Percentiles rank a stretch among this genome's conserved stretches.
phyloP scores from a whole-genome alignment of 805 yeast genomes.

The Sugiyamaella chiloensis region DNA sequence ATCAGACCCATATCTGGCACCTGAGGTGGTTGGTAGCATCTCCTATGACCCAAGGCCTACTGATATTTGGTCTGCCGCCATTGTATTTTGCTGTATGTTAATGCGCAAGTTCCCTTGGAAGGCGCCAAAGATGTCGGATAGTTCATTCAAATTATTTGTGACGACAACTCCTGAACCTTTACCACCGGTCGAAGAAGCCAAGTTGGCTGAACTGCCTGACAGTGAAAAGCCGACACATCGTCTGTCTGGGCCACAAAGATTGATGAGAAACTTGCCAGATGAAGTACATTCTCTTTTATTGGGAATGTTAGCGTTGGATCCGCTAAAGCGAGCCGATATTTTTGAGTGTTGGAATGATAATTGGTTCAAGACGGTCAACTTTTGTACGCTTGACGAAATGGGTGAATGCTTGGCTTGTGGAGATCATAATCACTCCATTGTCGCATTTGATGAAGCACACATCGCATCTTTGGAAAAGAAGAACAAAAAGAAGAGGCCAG shows the following conservation, averaged over 20 bases:
- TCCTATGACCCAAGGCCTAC: slow-evolving; percentile 91
- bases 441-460: slow-evolving; percentile 92
- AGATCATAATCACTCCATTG: slow-evolving; percentile 83
- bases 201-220: slow-evolving; percentile 28
- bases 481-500: slow-evolving; percentile 50
- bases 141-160: slow-evolving; percentile 78
- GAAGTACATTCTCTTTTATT: slow-evolving; percentile 60
- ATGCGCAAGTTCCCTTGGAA: slow-evolving; percentile 93
- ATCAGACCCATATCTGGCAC: slow-evolving; percentile 86
- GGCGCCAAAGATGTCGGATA: slow-evolving; percentile 77
- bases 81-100: slow-evolving; percentile 88
- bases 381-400: slow-evolving; percentile 53
- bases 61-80: slow-evolving; percentile 91
- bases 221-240: slow-evolving; percentile 8
- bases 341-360: slow-evolving; percentile 53
- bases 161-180: slow-evolving; percentile 55
- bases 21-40: slow-evolving; percentile 80
- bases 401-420: slow-evolving; percentile 33
- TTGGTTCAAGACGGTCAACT: slow-evolving; percentile 57
- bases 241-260: slow-evolving; percentile 58
- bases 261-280: slow-evolving; percentile 67
- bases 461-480: slow-evolving; percentile 89
- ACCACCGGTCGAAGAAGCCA: not conserved
- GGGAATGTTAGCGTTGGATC: slow-evolving; percentile 65
- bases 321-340: slow-evolving; percentile 56